Base-by-base conservation (phyloP, 306 rosid genomes). In the Nissolia schottii region DNA sequence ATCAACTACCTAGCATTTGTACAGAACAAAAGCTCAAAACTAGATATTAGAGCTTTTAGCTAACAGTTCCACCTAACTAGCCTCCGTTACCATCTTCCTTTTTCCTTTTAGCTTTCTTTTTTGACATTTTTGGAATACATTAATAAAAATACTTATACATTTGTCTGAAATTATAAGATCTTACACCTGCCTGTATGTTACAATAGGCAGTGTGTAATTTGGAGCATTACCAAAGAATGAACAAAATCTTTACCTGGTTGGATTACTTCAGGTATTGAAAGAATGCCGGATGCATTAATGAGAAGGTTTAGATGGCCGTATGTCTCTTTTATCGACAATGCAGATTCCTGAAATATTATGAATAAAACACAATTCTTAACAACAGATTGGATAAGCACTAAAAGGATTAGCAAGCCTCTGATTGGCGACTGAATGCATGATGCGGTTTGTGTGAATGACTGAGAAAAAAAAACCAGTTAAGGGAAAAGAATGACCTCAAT, bases 241-340 rank as follows among this genome's bases (percentile, higher is more conserved):
- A 32, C 78, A 68, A 71, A 53, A 41, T 29, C 2, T 74, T 35
- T 77, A 93, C 98, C 98, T 80, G 98, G 97, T 68, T 91, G 95
- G 46, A 94, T 61, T 38, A 79, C 84, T 72, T 77, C 73, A 45
- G 96, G 92, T 63, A 94, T 82, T 55, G 96, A 91, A 70, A 94
- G 96, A 89, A 94, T 80, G 18, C 98, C 98, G 75, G 98, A 84
- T 3, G 95, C 92, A 83, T 94, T 94, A 49, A 94, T 82, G 7
- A 94, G 95, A 79, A 94, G 90, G 84, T 94, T 94, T 73, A 91
- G 75, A 51, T 80, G 87, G 32, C 98, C 98, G 68, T 85, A 89
- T 70, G 68, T 86, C 74, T 91, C 88, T 66, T 60, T 78, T 23
- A 94, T 77, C 19, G 89, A 87, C 79, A 74, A 83, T 18, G 97